phyloP scores from a whole-genome alignment of 2,329 filamentous ascomycete species.

The Exophiala bonariae region DNA sequence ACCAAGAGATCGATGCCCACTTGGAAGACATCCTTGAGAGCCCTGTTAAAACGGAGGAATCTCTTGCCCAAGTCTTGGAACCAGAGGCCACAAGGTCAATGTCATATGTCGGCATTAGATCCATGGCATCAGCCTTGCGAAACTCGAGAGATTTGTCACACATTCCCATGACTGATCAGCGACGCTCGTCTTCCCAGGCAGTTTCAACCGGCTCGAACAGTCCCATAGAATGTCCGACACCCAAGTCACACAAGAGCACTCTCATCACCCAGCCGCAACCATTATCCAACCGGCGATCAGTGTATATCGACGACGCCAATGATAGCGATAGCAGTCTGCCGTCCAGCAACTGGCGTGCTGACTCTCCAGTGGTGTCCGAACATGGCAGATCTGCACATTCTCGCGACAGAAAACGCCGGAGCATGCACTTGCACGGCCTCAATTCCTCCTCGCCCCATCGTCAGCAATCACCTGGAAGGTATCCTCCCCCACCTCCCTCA shows the following conservation, averaged over 20 bases:
- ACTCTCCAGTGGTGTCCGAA: conserved; percentile 75
- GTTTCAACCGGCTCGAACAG: conserved; percentile 85
- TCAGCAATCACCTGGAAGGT: conserved; percentile 83
- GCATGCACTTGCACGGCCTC: conserved; percentile 76
- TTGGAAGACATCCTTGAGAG: conserved; percentile 18
- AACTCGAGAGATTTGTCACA: conserved; percentile 52
- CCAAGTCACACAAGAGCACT: conserved; percentile 72
- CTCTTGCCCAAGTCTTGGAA: conserved; percentile 17
- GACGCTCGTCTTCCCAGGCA: conserved; percentile 61
- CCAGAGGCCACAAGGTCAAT: conserved; percentile 14
- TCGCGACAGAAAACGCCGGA: conserved; percentile 80
- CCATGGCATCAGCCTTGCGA: conserved; percentile 58
- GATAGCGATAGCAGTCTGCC: conserved; percentile 86
- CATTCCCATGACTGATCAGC: conserved; percentile 44
- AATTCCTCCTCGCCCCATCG: conserved; percentile 69
- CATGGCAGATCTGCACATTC: conserved; percentile 75
- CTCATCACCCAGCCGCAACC: conserved; percentile 58
- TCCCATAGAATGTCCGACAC: conserved; percentile 86
- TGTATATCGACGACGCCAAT: conserved; percentile 79
- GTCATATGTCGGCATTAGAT: conserved; percentile 32
- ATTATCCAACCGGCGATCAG: conserved; percentile 72
- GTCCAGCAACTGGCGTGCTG: conserved; percentile 72
- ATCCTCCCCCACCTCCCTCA: conserved; percentile 74
- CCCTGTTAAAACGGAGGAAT: conserved; percentile 15
- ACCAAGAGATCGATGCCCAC: conserved; percentile 20